Evolutionary conservation across 192 early-diverging fungal species (phyloP), one percentile per base, ranked within the genome.

Genomic region (Backusella circina): DNA sequence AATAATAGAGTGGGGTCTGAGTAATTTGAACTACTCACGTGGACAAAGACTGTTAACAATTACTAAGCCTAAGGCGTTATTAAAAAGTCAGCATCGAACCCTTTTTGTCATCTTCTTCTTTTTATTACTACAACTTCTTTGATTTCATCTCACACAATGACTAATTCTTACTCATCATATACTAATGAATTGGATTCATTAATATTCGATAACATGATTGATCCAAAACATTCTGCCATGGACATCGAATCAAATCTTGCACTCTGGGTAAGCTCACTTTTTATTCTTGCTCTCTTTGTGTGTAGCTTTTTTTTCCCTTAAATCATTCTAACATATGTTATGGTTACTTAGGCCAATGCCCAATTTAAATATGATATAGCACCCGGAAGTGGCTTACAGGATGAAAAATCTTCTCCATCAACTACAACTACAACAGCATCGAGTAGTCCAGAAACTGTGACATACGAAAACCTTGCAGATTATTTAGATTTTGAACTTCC

Each of bases 361-460:
- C 88, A 93, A 83, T 93, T 93, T 81, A 88, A 87, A 66, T 88
- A 90, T 67, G 91, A 93, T 77, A 84, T 81, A 8, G 70, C 81
- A 15, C 83, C 85, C 18, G 85, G 85, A 30, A 50, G 80, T 8
- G 83, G 85, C 5, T 78, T 79, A 72, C 73, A 80, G 28, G 71
- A 78, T 28, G 73, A 73, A 15, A 57, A 65, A 3, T 51, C 33
- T 38, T 39, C 65, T 13, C 26, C 66, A 66, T 18, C 65, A 67
- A 51, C 74, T 28, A 35, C 39, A 50, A 10, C 39, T 38, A 65
- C 15, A n/a, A 38, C 66, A 15, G 1, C 21, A 23, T 57, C 33
- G 13, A 67, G 65, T 5, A 68, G 67, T 23, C 67, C 67, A n/a
- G 65, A 68, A n/a, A 61, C 39, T 30, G 28, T 74, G 26, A 65